These are phyloP conservation scores for Calocera cornea DNA, from an alignment of 768 basidiomycete genomes.

Conservation along the genomic window DNA sequence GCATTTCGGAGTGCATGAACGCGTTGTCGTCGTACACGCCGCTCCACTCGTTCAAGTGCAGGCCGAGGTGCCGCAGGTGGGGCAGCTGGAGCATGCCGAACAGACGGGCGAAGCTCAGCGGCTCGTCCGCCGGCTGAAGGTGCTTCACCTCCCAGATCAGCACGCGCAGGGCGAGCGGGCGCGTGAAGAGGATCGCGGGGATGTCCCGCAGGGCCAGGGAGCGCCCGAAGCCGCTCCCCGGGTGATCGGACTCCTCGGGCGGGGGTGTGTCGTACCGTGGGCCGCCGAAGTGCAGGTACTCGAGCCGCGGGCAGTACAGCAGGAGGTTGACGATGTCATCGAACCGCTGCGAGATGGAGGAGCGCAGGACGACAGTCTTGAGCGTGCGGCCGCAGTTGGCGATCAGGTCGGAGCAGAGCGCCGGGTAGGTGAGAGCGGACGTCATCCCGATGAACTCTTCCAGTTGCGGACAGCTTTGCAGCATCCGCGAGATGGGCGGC, in stretches of 20 bases:
- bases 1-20: background rate
- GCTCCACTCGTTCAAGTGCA: background rate
- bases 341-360: background rate
- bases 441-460: slow-evolving; percentile 1
- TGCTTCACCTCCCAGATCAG: background rate
- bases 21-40: background rate
- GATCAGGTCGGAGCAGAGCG: background rate
- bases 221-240: background rate
- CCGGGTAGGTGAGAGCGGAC: background rate
- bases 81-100: background rate
- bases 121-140: background rate
- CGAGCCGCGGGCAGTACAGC: background rate
- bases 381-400: slow-evolving; percentile 1
- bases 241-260: background rate
- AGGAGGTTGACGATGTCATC: background rate
- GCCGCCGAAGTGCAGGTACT: background rate
- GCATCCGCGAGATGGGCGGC: background rate
- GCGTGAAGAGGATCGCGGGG: background rate
- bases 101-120: background rate
- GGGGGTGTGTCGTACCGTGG: background rate
- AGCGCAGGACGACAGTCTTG: background rate
- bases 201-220: background rate
- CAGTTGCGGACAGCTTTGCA: background rate
- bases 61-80: background rate
- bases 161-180: background rate